Evolutionary conservation across 2,329 filamentous ascomycete genomes (phyloP).

Genomic region (Emergomyces africanus): DNA sequence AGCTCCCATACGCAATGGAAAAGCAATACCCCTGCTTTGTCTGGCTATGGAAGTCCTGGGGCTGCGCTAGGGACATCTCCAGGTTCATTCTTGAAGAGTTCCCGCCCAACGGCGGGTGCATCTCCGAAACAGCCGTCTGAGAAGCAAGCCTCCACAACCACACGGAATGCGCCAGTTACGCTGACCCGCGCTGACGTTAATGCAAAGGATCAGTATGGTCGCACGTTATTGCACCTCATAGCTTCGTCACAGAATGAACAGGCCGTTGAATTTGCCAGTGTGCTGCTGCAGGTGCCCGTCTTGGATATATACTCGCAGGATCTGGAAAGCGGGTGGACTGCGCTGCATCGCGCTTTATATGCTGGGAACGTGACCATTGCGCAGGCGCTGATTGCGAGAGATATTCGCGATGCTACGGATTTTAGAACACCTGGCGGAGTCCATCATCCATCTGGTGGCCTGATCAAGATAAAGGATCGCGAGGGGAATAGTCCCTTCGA

Average conservation of each 20-base stretch:
- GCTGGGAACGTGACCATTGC: constrained; percentile 80
- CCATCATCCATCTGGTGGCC: constrained; percentile 51
- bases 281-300: constrained; percentile 67
- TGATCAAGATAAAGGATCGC: constrained; percentile 91
- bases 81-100: constrained; percentile 34
- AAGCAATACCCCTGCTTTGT: constrained; percentile 14
- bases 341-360: constrained; percentile 81
- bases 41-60: constrained; percentile 14
- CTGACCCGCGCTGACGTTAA: constrained; percentile 62
- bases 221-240: constrained; percentile 74
- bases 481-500: constrained; percentile 94
- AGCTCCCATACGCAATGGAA: constrained; percentile 21
- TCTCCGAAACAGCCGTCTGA: constrained; percentile 38
- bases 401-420: constrained; percentile 52
- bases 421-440: constrained; percentile 45
- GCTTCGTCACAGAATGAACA: constrained; percentile 60
- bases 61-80: constrained; percentile 19
- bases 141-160: constrained; percentile 7
- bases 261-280: constrained; percentile 61
- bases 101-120: constrained; percentile 30
- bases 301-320: constrained; percentile 83
- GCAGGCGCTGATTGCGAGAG: constrained; percentile 65
- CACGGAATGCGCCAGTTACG: constrained; percentile 14
- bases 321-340: constrained; percentile 88
- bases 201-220: constrained; percentile 64